A percentile compares a stretch with the other conserved stretches of the same genome.
These are phyloP conservation scores for Hydrangea macrophylla DNA, from an alignment of 148 eudicot genomes.

Conservation along the genomic window DNA sequence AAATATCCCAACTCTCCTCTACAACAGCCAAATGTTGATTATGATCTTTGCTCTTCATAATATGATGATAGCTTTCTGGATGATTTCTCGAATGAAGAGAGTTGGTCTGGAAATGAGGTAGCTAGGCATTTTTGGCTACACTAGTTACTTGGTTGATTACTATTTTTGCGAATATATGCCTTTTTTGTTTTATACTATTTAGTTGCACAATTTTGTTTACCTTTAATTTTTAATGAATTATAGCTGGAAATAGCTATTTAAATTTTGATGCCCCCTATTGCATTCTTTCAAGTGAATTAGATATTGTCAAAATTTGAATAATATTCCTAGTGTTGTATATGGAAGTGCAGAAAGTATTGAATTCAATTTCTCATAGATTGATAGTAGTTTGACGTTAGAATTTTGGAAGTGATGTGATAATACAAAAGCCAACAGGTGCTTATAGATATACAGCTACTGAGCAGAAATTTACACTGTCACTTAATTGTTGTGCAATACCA, in stretches of 20 bases:
- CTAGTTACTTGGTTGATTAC: neutral
- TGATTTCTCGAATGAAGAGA: constrained; percentile 38
- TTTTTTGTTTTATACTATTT: neutral
- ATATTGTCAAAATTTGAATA: neutral
- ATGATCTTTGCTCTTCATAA: constrained; percentile 37
- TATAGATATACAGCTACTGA: neutral
- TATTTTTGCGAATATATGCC: neutral
- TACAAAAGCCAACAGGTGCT: neutral
- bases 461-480: neutral
- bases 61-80: constrained; percentile 33
- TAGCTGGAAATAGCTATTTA: neutral
- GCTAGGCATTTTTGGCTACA: neutral
- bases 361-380: neutral
- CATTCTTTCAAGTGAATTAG: neutral
- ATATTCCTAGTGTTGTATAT: neutral
- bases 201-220: neutral
- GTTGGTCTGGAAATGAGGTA: constrained; percentile 38
- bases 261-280: neutral
- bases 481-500: neutral
- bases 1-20: constrained; percentile 19
- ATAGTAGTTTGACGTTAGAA: neutral
- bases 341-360: neutral
- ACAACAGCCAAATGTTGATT: constrained; percentile 23
- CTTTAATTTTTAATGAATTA: too few relatives aligned
- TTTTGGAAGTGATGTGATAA: neutral